Evolutionary conservation across 768 basidiomycete species (phyloP).

Genomic region (Lactifluus piperatus): DNA sequence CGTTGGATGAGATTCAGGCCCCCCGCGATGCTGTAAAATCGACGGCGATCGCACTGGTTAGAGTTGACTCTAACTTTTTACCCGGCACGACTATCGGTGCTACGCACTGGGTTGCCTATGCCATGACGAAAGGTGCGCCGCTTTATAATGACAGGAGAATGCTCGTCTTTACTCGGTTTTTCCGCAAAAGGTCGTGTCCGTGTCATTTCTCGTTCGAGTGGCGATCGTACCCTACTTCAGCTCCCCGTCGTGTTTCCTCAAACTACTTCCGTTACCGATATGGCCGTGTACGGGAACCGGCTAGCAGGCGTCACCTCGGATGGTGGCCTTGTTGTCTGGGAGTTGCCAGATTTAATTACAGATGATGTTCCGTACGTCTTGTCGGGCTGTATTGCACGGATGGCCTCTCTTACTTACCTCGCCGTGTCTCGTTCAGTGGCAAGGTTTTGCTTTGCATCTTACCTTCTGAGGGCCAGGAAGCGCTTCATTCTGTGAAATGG

Average conservation of each 20-base stretch:
- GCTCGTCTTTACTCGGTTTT: not conserved
- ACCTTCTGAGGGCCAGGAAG: constrained; percentile 49
- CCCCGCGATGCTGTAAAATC: constrained; percentile 71
- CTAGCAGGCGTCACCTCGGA: constrained; percentile 83
- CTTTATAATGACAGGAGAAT: not conserved
- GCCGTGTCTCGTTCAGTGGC: constrained; percentile 41
- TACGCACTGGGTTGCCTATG: constrained; percentile 88
- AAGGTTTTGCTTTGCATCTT: constrained; percentile 59
- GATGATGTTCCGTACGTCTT: constrained; percentile 76
- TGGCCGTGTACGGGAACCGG: constrained; percentile 78
- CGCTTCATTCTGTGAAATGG: constrained; percentile 80
- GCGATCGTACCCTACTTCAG: constrained; percentile 80
- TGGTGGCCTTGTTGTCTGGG: constrained; percentile 86
- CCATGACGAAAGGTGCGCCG: constrained; percentile 69
- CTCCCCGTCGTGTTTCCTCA: constrained; percentile 52
- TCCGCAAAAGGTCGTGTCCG: constrained; percentile 66
- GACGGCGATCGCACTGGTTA: constrained; percentile 85
- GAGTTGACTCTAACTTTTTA: constrained; percentile 75
- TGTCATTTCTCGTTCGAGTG: constrained; percentile 81
- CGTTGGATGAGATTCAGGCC: constrained; percentile 68
- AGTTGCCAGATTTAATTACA: constrained; percentile 71
- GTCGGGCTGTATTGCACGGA: not conserved
- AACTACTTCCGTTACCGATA: constrained; percentile 64
- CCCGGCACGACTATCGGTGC: constrained; percentile 85
- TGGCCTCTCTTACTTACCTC: not conserved